Evolutionary conservation across 2,329 filamentous ascomycete species (phyloP), one percentile per base, ranked within the genome.

Genomic region (Sclerotinia nivalis): DNA sequence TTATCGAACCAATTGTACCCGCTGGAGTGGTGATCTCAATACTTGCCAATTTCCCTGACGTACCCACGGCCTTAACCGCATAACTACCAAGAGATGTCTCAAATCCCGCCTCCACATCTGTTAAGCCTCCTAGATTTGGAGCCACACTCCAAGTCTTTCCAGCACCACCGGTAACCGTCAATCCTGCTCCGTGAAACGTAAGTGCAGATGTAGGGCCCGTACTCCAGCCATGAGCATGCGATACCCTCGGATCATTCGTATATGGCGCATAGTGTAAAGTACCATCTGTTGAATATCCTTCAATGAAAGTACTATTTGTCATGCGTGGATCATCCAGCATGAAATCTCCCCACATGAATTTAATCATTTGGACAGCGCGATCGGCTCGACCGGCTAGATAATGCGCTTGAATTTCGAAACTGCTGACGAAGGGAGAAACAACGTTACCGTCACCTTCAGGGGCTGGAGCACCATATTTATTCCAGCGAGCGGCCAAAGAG

Each of bases 341-440:
- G 73, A 89, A 89, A 85, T 86, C 88, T 15, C 87, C 87, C 87
- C 87, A 89, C 62, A 81, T 82, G 12, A 79, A 79, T 8, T 86
- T 83, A 45, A 89, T 84, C 22, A 89, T 82, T 15, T 85, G 81
- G 0, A 90, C 78, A 0, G 87, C 86, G 49, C 87, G 83, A 10
- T 79, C 76, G 1, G 86, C 76, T 70, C 83, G 80, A 0, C 82
- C 80, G 0, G 82, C 82, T 0, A 80, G 77, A 7, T 89, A 79
- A 73, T 89, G 87, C 1, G 82, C 87, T 75, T 86, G 84, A 37
- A 89, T 81, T 74, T 90, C 87, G 73, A 88, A 85, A 20, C 83
- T 85, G 12, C 84, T 84, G 66, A 87, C 85, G 76, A 88, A 89
- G 0, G 86, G 85, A 1, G 84, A 85, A 47, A 89, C 81, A 72